Evolutionary conservation across 2,329 filamentous ascomycete species (phyloP).

Genomic region (Xylariaceae sp.): DNA sequence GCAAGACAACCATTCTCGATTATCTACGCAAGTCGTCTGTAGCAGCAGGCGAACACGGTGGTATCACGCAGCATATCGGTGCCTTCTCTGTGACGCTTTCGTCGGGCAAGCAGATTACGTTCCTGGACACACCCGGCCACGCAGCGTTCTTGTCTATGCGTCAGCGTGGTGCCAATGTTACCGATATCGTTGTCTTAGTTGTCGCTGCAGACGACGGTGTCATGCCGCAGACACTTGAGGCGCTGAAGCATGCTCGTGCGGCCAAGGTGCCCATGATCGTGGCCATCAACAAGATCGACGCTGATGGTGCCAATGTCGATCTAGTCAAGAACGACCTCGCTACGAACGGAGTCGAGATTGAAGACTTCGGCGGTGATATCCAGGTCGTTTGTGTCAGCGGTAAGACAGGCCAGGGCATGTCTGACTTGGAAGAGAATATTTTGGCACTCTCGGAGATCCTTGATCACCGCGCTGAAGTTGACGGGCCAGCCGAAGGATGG

Average conservation of each 20-base stretch:
- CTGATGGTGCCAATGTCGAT: slow-evolving; percentile 72
- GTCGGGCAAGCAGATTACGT: slow-evolving; percentile 85
- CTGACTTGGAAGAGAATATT: slow-evolving; percentile 85
- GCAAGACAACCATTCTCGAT: slow-evolving; percentile 94
- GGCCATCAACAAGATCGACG: slow-evolving; percentile 96
- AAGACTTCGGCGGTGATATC: slow-evolving; percentile 91
- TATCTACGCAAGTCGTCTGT: slow-evolving; percentile 90
- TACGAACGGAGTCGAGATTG: slow-evolving; percentile 78
- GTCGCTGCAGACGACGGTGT: slow-evolving; percentile 97
- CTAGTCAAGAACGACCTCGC: slow-evolving; percentile 84
- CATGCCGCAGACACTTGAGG: slow-evolving; percentile 94
- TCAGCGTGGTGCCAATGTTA: slow-evolving; percentile 89
- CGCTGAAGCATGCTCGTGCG: slow-evolving; percentile 83
- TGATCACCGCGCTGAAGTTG: slow-evolving; percentile 75
- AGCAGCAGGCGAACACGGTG: slow-evolving; percentile 85
- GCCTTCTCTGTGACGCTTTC: slow-evolving; percentile 90
- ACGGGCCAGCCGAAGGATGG: slow-evolving; percentile 84
- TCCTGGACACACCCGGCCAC: slow-evolving; percentile 94
- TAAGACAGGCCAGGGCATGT: slow-evolving; percentile 89
- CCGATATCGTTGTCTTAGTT: slow-evolving; percentile 92
- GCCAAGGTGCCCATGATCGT: slow-evolving; percentile 94
- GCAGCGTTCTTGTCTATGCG: slow-evolving; percentile 95
- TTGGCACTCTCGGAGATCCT: slow-evolving; percentile 81
- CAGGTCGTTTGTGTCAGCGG: slow-evolving; percentile 89
- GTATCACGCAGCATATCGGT: slow-evolving; percentile 97